A percentile compares a stretch with the other conserved stretches of the same genome.
Conservation (phyloP, 1,139 yeast genomes). For the Suhomyces bolitotheri region DNA sequence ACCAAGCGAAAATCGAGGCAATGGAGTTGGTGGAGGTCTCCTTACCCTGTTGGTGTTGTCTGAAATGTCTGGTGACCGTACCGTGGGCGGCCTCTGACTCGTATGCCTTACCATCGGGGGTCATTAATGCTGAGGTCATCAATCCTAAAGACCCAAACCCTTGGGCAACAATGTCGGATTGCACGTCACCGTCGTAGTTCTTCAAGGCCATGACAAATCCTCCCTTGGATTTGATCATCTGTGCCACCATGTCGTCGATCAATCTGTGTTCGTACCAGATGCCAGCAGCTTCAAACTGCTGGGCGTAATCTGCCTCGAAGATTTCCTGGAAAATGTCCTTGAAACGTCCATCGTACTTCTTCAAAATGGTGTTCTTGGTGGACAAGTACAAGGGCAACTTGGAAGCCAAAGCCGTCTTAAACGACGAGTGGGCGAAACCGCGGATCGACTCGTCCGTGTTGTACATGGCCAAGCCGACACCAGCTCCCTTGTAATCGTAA, state of each 20-base stretch:
- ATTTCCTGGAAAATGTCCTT: conserved; percentile 88
- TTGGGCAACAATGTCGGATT: conserved; percentile 95
- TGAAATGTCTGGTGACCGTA: conserved; percentile 93
- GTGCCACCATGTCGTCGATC: conserved; percentile 98
- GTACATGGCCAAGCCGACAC: conserved; percentile 92
- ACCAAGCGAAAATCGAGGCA: conserved; percentile 98
- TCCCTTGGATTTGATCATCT: conserved; percentile 93
- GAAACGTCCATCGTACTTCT: conserved; percentile 90
- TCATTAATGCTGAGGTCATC: conserved; percentile 91
- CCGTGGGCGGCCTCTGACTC: conserved; percentile 98
- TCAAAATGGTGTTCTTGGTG: conserved; percentile 92
- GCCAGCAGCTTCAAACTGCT: conserved; percentile 69
- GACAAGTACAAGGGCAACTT: conserved; percentile 79
- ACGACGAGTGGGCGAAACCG: conserved; percentile 91
- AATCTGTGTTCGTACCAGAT: conserved; percentile 96
- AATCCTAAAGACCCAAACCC: conserved; percentile 95
- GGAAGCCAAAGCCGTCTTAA: conserved; percentile 80
- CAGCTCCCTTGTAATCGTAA: conserved; percentile 70
- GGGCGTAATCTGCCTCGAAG: conserved; percentile 69
- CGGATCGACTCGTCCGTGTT: conserved; percentile 87
- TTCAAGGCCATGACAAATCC: conserved; percentile 94
- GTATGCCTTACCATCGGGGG: conserved; percentile 94
- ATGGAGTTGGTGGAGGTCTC: conserved; percentile 98
- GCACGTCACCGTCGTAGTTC: conserved; percentile 97
- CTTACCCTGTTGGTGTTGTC: conserved; percentile 93